Percentiles rank a stretch among this genome's conserved stretches.
Evolutionary conservation across 1,284 basidiomycete species (phyloP).

Genomic region (Puccinia horiana): DNA sequence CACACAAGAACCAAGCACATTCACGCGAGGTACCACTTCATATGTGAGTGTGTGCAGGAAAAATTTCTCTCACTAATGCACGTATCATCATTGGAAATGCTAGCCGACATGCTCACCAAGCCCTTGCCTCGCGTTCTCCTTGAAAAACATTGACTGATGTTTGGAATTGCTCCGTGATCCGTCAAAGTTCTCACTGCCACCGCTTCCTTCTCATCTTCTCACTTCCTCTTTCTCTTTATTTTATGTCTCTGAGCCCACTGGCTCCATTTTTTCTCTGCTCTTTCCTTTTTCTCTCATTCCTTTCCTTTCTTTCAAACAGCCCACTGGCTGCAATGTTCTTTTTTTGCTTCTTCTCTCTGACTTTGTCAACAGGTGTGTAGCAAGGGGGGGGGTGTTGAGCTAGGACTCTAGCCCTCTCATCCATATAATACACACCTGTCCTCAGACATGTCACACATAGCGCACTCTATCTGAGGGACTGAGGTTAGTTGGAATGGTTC

Average conservation of each 20-base stretch:
- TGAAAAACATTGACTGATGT: not conserved
- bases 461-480: no score
- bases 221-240: not conserved
- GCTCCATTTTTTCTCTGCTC: not conserved
- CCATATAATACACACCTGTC: no score
- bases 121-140: not conserved
- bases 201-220: not conserved
- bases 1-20: slow-evolving; percentile 4
- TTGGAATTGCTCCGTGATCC: not conserved
- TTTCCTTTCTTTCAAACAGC: no score
- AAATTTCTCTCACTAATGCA: not conserved
- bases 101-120: slow-evolving; percentile 15
- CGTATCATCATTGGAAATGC: not conserved
- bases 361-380: no score
- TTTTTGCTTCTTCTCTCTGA: no score
- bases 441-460: no score
- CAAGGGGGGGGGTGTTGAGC: no score
- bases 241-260: no score
- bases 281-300: no score
- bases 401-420: no score
- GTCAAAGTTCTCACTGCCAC: not conserved
- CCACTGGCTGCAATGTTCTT: no score
- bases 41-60: not conserved
- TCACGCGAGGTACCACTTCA: not conserved
- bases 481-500: no score